Conservation (phyloP, 176 grass and related monocot genomes). For the Carex cristatella region DNA sequence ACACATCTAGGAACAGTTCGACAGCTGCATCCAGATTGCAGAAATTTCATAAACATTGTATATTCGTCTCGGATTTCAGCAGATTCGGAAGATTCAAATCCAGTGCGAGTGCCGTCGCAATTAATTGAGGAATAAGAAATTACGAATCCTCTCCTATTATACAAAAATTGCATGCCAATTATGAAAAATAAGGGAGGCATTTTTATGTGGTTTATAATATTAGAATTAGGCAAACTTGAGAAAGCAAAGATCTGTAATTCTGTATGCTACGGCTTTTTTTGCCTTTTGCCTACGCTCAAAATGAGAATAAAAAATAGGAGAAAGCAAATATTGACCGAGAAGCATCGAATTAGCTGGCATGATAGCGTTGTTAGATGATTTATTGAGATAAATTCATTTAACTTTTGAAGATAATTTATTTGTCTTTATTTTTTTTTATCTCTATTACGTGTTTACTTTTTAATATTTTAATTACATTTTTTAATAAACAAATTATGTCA, state of each 20-base stretch:
- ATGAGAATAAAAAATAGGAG: not conserved
- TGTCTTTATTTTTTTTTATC: no score
- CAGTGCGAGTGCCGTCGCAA: not conserved
- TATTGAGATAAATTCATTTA: slow-evolving; percentile 4
- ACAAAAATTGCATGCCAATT: not conserved
- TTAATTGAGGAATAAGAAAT: not conserved
- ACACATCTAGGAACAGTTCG: no score
- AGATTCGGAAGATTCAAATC: no score
- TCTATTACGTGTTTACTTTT: no score
- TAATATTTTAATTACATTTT: no score
- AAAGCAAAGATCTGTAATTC: not conserved
- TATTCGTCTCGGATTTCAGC: no score
- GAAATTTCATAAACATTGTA: no score
- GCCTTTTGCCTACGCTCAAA: not conserved
- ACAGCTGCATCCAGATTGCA: no score
- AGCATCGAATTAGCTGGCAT: not conserved
- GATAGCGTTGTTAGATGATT: not conserved
- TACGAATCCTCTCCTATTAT: not conserved
- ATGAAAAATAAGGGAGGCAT: not conserved
- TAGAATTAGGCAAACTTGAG: not conserved
- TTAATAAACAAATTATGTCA: no score
- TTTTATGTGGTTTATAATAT: not conserved
- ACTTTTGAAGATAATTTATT: not conserved
- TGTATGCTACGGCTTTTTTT: not conserved
- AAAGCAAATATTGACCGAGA: not conserved